phyloP scores from a whole-genome alignment of 2,329 filamentous ascomycete species.

The Nannizziopsis arthrosporioides region DNA sequence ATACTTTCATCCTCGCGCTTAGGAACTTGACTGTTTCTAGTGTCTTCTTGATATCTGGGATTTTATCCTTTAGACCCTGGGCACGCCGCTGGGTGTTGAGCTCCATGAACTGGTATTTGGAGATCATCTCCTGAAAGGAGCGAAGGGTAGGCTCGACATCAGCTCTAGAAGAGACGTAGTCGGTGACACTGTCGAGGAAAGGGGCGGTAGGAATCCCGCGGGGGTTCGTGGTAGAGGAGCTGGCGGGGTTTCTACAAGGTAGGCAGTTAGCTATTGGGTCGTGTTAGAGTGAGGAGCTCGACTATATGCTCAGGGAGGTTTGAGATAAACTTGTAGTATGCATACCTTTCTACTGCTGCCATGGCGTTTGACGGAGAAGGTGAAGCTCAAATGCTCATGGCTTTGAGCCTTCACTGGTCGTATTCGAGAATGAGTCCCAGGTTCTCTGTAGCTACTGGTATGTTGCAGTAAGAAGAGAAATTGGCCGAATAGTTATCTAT shows the following conservation, averaged over 20 bases:
- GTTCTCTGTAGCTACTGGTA: too few species aligned
- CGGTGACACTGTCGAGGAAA: conserved; percentile 37
- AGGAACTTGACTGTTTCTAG: conserved; percentile 82
- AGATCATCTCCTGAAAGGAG: conserved; percentile 43
- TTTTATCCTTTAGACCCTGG: conserved; percentile 76
- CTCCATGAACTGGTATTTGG: conserved; percentile 99
- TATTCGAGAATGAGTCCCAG: too few species aligned
- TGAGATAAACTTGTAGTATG: too few species aligned
- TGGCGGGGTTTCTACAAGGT: conserved; percentile 17
- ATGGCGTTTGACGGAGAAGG: conserved; percentile 18
- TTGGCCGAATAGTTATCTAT: too few species aligned
- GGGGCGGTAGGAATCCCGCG: conserved; percentile 38
- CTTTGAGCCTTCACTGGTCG: too few species aligned
- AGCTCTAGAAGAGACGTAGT: conserved; percentile 36
- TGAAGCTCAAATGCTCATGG: too few species aligned
- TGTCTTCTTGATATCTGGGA: conserved; percentile 94
- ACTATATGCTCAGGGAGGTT: too few species aligned
- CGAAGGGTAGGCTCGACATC: conserved; percentile 38
- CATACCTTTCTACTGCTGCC: conserved; percentile 18
- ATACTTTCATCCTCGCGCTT: conserved; percentile 60
- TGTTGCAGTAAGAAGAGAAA: too few species aligned
- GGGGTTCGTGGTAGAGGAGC: conserved; percentile 29
- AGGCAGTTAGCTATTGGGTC: conserved; percentile 2
- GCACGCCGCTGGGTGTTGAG: conserved; percentile 77
- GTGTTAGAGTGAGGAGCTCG: background rate